Evolutionary conservation across 768 basidiomycete species (phyloP), one percentile per base, ranked within the genome.

Genomic region (Leccinellum luteum): DNA sequence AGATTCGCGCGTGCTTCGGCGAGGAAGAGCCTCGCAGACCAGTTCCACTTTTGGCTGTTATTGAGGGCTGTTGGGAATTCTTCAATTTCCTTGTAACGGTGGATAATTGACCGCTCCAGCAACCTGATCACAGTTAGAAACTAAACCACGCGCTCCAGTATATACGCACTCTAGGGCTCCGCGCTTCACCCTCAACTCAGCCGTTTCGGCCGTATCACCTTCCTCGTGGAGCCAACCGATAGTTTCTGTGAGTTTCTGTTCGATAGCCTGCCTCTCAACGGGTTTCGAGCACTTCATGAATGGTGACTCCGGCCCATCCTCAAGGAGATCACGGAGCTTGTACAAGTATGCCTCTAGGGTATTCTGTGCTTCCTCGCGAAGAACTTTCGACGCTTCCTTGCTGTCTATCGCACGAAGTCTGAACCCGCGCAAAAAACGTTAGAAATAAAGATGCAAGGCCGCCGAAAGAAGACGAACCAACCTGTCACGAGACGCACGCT

Each of bases 301-400:
- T 3, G 92, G 90, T 7, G 87, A 84, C 8, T 85, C 81, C 5
- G 74, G 64, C 12, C 83, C 81, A 38, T 89, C 85, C 30, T 83
- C 80, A 30, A 98, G 77, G 10, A 96, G 78, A 67, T 94, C 94
- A 21, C 92, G 86, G 32, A 97, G 74, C 58, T 87, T 83, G 76
- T 99, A 99, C n/a, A 98, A 74, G 69, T 97, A 97, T 31, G 88
- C 85, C 73, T 99, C 97, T 52, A 99, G 84, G 25, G 82, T 79
- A 73, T 99, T 99, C 30, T 89, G 81, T 3, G 93, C 92, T 70
- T 98, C 97, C 66, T 95, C 95, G 31, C 86, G 86, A 53, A 85
- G 84, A 31, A 78, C 79, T 70, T 92, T 93, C 17, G 85, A 81
- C 2, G 79, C 75, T 75, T 98, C 95, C 54, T 88, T 85, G 7